Evolutionary conservation across 208 protist species (phyloP), one percentile per base, ranked within the genome.

Genomic region (Leishmania mexicana): DNA sequence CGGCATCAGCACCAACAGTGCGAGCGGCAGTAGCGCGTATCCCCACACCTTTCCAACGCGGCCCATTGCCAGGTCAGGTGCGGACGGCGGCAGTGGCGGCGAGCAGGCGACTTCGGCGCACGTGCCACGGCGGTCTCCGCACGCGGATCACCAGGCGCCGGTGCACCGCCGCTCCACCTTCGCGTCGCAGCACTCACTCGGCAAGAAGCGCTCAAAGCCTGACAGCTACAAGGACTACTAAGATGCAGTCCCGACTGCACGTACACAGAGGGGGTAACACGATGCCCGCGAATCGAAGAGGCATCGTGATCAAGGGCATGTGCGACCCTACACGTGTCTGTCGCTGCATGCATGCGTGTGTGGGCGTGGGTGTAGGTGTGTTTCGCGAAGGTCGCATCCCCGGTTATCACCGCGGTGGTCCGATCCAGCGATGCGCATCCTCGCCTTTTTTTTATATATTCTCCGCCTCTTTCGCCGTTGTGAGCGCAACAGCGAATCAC

Each of bases 201-300:
- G 91, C 8, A 90, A 85, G 83, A 95, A 95, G 74, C 85, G 92
- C 21, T 83, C 78, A 2, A 95, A 95, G 83, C 92, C 92, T n/a
- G 89, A 92, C 19, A 87, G 88, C 84, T 95, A 91, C 77, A 81
- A 86, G 73, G 92, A 95, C 76, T 93, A 93, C 81, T 86, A 40
- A 79, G 53, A 47, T 42, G 42, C 68, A 31, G 51, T 28, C 19
- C 8, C 40, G 7, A 28, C 6, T 28, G 19, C 19, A 53, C 17
- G 40, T 21, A 15, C 42, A 17, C 24, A 49, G 17, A 31, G 6
- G 40, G 19, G 38, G 17, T 7, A 31, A 8, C 24, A 15, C 57
- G 57, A n/a, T n/a, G 57, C 6, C 57, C 28, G 0, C 57, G 3
- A 62, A 24, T 10, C 24, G 21, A n/a, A 62, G 57, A 11, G 6